Evolutionary conservation across 805 yeast genomes (phyloP).

Genomic region (Danielia reshetovae): DNA sequence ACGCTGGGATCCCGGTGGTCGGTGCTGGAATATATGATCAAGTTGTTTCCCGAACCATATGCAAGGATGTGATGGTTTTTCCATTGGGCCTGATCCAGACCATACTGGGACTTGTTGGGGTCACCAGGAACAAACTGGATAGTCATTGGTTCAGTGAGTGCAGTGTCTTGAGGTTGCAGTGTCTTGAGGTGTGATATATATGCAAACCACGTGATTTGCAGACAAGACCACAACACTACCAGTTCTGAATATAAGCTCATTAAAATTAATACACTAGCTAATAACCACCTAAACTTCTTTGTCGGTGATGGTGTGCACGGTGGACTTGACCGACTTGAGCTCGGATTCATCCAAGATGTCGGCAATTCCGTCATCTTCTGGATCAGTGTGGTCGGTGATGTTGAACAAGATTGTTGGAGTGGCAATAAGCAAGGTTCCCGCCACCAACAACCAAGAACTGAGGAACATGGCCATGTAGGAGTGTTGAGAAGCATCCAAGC

Average conservation of each 20-base stretch:
- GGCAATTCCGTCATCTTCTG: slow-evolving; percentile 28
- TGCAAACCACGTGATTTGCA: no score
- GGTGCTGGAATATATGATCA: slow-evolving; percentile 45
- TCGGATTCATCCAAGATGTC: slow-evolving; percentile 22
- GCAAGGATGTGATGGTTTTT: slow-evolving; percentile 57
- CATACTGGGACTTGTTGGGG: slow-evolving; percentile 55
- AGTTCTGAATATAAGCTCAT: no score
- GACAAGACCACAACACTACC: no score
- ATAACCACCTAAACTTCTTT: background rate
- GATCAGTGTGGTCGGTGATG: slow-evolving; percentile 42
- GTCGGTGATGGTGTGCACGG: background rate
- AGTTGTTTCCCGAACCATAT: slow-evolving; percentile 85
- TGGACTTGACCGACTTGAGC: slow-evolving; percentile 10
- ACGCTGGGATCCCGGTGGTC: slow-evolving; percentile 30
- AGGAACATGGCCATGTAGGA: slow-evolving; percentile 43
- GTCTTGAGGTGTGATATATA: no score
- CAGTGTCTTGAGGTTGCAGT: background rate
- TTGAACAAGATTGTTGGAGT: slow-evolving; percentile 42
- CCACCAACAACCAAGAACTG: slow-evolving; percentile 49
- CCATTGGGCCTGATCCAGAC: slow-evolving; percentile 64
- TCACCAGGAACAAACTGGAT: slow-evolving; percentile 81
- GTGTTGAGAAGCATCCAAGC: slow-evolving; percentile 42
- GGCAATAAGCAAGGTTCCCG: slow-evolving; percentile 46
- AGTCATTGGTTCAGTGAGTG: slow-evolving; percentile 43
- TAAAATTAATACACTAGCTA: no score